Conservation (phyloP, 1,139 yeast species). For the Scheffersomyces stambukii region DNA sequence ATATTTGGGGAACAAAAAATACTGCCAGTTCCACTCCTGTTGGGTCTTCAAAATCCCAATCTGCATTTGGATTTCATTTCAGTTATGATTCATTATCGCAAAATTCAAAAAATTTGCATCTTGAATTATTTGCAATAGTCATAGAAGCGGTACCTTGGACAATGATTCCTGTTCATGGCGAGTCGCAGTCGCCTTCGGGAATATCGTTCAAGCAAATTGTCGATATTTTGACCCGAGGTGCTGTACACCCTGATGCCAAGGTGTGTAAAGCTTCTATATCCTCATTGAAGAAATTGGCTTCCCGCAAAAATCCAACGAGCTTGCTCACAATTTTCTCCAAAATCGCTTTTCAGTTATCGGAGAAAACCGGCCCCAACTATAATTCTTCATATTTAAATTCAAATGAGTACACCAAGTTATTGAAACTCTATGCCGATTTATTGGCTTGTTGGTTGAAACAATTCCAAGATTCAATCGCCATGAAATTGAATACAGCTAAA, state of each 20-base stretch:
- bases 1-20: conserved; percentile 22
- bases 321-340: conserved; percentile 74
- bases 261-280: conserved; percentile 61
- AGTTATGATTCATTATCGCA: conserved; percentile 41
- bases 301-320: conserved; percentile 66
- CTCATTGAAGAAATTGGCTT: conserved; percentile 63
- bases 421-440: conserved; percentile 73
- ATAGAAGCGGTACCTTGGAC: conserved; percentile 72
- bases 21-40: conserved; percentile 14
- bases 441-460: conserved; percentile 78
- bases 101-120: conserved; percentile 32
- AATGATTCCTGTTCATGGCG: conserved; percentile 33
- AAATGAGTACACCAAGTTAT: conserved; percentile 51
- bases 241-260: conserved; percentile 59
- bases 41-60: conserved; percentile 9
- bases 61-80: conserved; percentile 48
- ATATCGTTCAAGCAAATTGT: conserved; percentile 58
- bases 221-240: conserved; percentile 72
- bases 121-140: conserved; percentile 66
- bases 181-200: conserved; percentile 28
- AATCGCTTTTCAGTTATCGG: conserved; percentile 76
- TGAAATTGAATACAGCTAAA: conserved; percentile 16
- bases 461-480: conserved; percentile 31
- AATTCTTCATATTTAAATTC: conserved; percentile 55
- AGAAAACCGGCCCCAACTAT: conserved; percentile 44